Evolutionary conservation across 169 alveolate genomes (phyloP).

Genomic region (Plasmodium berghei): DNA sequence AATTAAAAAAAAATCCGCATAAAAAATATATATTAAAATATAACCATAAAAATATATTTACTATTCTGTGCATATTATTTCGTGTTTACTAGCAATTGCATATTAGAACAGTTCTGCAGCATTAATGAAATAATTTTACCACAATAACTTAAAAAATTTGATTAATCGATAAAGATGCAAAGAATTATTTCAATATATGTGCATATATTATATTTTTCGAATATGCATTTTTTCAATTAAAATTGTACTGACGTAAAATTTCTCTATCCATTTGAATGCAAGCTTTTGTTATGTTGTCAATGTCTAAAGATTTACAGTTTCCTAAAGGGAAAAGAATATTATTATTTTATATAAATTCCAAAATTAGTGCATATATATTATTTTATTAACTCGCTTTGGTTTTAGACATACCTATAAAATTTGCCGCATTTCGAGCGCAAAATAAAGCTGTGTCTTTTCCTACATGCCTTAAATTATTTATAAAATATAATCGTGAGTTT

Average conservation of each 20-base stretch:
- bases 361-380: background rate
- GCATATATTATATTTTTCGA: too few species aligned
- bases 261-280: conserved; percentile 69
- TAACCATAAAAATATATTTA: background rate
- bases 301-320: conserved; percentile 47
- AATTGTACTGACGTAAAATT: conserved; percentile 40
- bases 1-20: background rate
- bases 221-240: too few species aligned
- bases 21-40: background rate
- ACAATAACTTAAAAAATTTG: too few species aligned
- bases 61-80: too few species aligned
- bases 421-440: conserved; percentile 69
- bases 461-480: conserved; percentile 28
- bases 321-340: conserved; percentile 7
- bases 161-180: too few species aligned
- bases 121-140: too few species aligned
- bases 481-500: background rate
- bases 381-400: background rate
- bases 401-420: conserved; percentile 40
- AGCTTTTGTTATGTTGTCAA: conserved; percentile 43
- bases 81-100: too few species aligned
- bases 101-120: too few species aligned
- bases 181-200: too few species aligned
- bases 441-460: conserved; percentile 75
- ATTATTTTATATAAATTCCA: background rate